Base-by-base conservation (phyloP, 2,329 filamentous ascomycete genomes). In the Cytospora paraplurivora region DNA sequence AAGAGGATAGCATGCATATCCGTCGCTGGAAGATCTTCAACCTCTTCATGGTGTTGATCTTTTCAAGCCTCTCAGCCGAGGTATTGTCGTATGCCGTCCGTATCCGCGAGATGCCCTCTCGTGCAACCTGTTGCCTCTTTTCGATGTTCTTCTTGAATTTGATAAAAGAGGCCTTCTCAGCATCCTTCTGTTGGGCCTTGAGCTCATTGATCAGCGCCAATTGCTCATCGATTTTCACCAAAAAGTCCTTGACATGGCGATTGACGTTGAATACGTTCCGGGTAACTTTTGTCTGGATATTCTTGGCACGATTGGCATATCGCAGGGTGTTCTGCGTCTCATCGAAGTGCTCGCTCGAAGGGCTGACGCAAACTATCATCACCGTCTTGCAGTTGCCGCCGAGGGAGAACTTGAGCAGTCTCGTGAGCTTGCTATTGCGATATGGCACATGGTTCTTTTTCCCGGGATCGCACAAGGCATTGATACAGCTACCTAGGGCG, bases 221-320 rank as follows among this genome's bases (percentile, higher is more conserved):
- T 75, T 99, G 94, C 78, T 99, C 95, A 73, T 99, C 94, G 71
- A 99, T 99, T 83, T 98, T 98, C 81, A 97, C 95, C 74, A 99
- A 79, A 78, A 97, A 99, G 77, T 99, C 95, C 80, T 99, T 99
- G 72, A 99, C 95, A 77, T 99, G 95, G 66, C 95, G 90, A 75
- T 99, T 97, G 68, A 99, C 95, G 75, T 99, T 99, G 80, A 96
- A 99, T 32, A 98, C 93, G 73, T 99, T 99, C 72, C 93, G 88
- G n/a, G 95, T 97, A 63, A 97, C 93, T 82, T 99, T 99, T 64
- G 95, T 99, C 79, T 98, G 96, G 73, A 99, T 99, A 72, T 99
- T 99, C 85, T 99, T 99, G 64, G 95, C 95, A 69, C 95, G 86
- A 76, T 99, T 98, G 56, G 95, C 95, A 72, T 99, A 99, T 71